Conservation (phyloP, 176 grass and related monocot species). For the Aegilops speltoides region DNA sequence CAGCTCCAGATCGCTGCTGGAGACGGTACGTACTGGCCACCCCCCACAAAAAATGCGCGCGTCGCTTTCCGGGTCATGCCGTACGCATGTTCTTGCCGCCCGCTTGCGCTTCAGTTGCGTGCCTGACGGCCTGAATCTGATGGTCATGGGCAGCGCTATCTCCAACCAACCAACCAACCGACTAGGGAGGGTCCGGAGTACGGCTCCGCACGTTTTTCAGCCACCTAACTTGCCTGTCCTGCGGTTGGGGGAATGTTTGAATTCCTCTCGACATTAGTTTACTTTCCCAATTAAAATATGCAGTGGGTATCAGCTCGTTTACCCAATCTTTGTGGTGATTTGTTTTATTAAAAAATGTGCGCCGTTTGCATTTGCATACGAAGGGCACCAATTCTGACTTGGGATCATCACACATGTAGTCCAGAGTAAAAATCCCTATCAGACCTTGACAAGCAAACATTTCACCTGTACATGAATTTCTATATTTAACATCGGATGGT, state of each 20-base stretch:
- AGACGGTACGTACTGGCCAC: slow-evolving; percentile 26
- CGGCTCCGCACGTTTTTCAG: not conserved
- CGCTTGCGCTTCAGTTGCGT: not conserved
- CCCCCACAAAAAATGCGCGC: not conserved
- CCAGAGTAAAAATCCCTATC: no score
- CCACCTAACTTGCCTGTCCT: not conserved
- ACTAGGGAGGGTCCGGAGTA: not conserved
- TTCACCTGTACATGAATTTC: not conserved
- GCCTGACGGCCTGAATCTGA: not conserved
- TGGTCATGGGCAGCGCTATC: not conserved
- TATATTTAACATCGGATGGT: no score
- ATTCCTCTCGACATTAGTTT: slow-evolving; percentile 1
- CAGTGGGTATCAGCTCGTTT: not conserved
- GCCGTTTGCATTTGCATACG: not conserved
- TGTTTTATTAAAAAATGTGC: not conserved
- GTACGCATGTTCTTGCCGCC: not conserved
- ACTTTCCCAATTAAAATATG: not conserved
- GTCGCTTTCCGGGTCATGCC: slow-evolving; percentile 9
- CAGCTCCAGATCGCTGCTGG: slow-evolving; percentile 37
- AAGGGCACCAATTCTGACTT: no score
- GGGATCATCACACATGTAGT: not conserved
- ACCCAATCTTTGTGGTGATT: not conserved
- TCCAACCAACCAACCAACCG: not conserved
- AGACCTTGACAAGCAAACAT: no score
- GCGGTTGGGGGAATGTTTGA: slow-evolving; percentile 10